Percentiles rank a stretch among this genome's conserved stretches.
phyloP scores from a whole-genome alignment of 2,329 filamentous ascomycete species.

The Emmonsia crescens region DNA sequence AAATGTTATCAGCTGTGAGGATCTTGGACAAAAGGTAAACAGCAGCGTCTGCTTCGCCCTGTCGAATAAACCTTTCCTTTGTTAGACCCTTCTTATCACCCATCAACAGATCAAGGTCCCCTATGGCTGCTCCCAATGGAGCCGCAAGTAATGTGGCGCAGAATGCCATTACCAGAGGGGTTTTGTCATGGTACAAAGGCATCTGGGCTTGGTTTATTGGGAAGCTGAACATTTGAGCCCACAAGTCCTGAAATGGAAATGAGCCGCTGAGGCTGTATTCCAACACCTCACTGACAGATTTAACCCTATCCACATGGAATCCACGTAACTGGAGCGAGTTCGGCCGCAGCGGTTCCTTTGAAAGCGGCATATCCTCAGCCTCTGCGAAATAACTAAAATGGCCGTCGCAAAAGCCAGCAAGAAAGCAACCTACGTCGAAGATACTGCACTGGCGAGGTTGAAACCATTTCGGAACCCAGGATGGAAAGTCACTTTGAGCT shows the following conservation, averaged over 20 bases:
- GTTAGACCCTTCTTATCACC: background rate
- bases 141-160: background rate
- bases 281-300: slow-evolving; percentile 1
- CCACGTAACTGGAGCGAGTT: slow-evolving; percentile 1
- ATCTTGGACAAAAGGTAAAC: slow-evolving; percentile 1
- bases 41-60: slow-evolving; percentile 1
- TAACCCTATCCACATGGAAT: slow-evolving; percentile 3
- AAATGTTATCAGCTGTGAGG: background rate
- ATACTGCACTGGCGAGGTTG: slow-evolving; percentile 4
- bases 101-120: background rate
- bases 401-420: slow-evolving; percentile 2
- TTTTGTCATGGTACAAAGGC: slow-evolving; percentile 3
- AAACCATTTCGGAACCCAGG: slow-evolving; percentile 8
- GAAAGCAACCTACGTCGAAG: background rate
- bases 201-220: slow-evolving; percentile 1
- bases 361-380: slow-evolving; percentile 2
- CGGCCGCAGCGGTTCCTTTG: background rate
- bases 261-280: background rate
- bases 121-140: background rate
- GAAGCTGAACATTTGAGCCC: slow-evolving; percentile 2
- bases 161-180: slow-evolving; percentile 1
- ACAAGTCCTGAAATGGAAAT: slow-evolving; percentile 2
- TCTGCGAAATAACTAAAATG: slow-evolving; percentile 2
- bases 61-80: slow-evolving; percentile 3
- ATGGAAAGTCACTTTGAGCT: slow-evolving; percentile 1